Percentiles rank a stretch among this genome's conserved stretches.
Evolutionary conservation across 2,329 filamentous ascomycete species (phyloP).

Genomic region (Lecanosticta acicola): DNA sequence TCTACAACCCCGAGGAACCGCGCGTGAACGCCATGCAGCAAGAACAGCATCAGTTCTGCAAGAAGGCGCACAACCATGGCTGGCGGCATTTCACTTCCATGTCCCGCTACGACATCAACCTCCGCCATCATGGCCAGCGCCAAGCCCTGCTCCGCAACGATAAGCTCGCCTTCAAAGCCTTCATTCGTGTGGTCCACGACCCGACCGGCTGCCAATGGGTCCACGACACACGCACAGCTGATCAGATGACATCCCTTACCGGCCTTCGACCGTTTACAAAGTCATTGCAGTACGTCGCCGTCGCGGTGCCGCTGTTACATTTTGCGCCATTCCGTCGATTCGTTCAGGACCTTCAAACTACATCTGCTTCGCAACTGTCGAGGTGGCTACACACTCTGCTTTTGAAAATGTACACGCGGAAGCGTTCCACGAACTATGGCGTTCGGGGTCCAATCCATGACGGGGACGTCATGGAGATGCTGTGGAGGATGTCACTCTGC

Average conservation of each 20-base stretch:
- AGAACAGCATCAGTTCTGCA: slow-evolving; percentile 55
- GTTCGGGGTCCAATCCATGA: slow-evolving; percentile 2
- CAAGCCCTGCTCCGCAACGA: slow-evolving; percentile 56
- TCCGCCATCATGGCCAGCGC: slow-evolving; percentile 52
- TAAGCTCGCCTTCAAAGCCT: slow-evolving; percentile 56
- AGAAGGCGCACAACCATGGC: slow-evolving; percentile 55
- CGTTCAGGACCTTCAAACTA: slow-evolving; percentile 41
- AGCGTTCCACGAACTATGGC: slow-evolving; percentile 17
- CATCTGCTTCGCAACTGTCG: slow-evolving; percentile 1
- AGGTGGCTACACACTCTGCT: slow-evolving; percentile 22
- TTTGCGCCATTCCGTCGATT: slow-evolving; percentile 55
- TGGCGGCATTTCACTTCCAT: slow-evolving; percentile 56
- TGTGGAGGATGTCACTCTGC: slow-evolving; percentile 14
- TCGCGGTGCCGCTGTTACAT: slow-evolving; percentile 54
- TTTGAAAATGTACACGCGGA: slow-evolving; percentile 26
- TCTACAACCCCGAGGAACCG: slow-evolving; percentile 60
- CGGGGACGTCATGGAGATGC: slow-evolving; percentile 23
- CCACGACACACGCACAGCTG: slow-evolving; percentile 34
- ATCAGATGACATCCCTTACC: slow-evolving; percentile 47
- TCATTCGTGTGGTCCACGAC: slow-evolving; percentile 57
- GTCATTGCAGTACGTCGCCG: slow-evolving; percentile 38
- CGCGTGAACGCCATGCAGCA: slow-evolving; percentile 52
- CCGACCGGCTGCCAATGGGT: slow-evolving; percentile 58
- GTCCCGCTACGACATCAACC: slow-evolving; percentile 53
- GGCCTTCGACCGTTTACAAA: slow-evolving; percentile 47